Percentiles rank a stretch among this genome's conserved stretches.
These are phyloP conservation scores for Tuber magnatum DNA, from an alignment of 495 filamentous ascomycete species.

Conservation along the genomic window DNA sequence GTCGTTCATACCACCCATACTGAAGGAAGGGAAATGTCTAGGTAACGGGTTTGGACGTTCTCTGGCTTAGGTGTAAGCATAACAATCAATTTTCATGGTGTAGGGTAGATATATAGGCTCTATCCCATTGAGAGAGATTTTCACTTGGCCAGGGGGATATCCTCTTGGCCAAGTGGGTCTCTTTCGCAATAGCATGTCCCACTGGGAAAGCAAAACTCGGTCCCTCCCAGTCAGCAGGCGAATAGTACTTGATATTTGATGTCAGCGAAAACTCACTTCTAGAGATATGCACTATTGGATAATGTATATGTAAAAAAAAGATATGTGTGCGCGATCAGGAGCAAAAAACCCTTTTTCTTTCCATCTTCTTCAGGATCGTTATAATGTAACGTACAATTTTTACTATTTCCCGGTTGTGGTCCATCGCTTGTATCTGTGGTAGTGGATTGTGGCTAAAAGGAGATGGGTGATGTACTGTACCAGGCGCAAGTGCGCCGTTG, in stretches of 20 bases:
- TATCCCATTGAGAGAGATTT: no score
- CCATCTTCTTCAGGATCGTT: neutral
- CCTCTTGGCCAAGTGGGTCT: neutral
- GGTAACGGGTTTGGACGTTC: neutral
- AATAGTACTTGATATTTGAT: neutral
- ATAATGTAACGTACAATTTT: neutral
- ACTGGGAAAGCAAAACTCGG: no score
- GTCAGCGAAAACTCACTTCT: neutral
- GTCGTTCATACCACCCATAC: neutral
- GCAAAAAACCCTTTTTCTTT: neutral
- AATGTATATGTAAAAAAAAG: neutral
- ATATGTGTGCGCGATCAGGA: no score
- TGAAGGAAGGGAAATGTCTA: neutral
- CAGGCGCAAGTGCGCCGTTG: no score
- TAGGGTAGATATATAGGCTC: no score
- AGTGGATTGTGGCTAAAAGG: no score
- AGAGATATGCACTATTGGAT: no score
- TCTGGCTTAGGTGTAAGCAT: neutral
- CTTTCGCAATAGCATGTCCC: no score
- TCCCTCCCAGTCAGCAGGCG: no score
- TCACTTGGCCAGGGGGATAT: neutral
- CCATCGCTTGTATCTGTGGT: neutral
- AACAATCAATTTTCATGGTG: neutral
- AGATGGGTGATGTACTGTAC: no score
- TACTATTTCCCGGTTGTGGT: no score